Conservation (phyloP, 768 basidiomycete genomes). For the Suillus subluteus region DNA sequence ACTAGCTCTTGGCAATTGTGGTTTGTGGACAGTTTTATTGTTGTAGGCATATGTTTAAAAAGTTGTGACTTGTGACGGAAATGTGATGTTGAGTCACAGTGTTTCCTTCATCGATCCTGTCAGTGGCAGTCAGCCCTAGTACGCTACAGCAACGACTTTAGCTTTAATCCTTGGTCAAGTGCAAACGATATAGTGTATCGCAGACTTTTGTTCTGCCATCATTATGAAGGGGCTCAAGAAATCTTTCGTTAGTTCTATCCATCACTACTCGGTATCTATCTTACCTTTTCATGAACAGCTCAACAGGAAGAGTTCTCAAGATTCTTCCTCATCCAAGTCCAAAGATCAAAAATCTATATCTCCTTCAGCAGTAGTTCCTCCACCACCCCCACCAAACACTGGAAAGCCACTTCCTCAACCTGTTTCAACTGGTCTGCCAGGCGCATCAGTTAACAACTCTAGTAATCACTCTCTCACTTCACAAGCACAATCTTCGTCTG, state of each 20-base stretch:
- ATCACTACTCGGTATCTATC: conserved; percentile 21
- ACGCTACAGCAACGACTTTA: conserved; percentile 12
- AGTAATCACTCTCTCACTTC: conserved; percentile 45
- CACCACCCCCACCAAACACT: conserved; percentile 66
- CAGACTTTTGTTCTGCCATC: conserved; percentile 23
- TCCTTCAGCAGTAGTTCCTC: conserved; percentile 46
- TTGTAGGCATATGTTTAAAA: not conserved
- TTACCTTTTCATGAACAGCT: conserved; percentile 48
- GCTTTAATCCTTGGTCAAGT: conserved; percentile 11
- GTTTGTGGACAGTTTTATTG: no score
- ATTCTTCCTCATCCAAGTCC: conserved; percentile 67
- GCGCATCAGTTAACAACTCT: conserved; percentile 37
- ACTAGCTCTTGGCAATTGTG: no score
- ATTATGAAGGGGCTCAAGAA: conserved; percentile 86
- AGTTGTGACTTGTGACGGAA: conserved; percentile 31
- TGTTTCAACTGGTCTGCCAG: conserved; percentile 40
- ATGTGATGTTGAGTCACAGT: conserved; percentile 37
- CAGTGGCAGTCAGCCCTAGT: conserved; percentile 13
- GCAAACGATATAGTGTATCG: conserved; percentile 8
- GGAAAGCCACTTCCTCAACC: conserved; percentile 66
- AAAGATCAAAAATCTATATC: conserved; percentile 60
- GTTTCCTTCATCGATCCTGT: conserved; percentile 40
- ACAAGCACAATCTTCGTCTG: conserved; percentile 44
- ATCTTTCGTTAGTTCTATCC: conserved; percentile 59
- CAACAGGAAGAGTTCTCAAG: conserved; percentile 68